Evolutionary conservation across 257 asterid genomes (phyloP), one percentile per base, ranked within the genome.

Genomic region (Eucommia ulmoides): DNA sequence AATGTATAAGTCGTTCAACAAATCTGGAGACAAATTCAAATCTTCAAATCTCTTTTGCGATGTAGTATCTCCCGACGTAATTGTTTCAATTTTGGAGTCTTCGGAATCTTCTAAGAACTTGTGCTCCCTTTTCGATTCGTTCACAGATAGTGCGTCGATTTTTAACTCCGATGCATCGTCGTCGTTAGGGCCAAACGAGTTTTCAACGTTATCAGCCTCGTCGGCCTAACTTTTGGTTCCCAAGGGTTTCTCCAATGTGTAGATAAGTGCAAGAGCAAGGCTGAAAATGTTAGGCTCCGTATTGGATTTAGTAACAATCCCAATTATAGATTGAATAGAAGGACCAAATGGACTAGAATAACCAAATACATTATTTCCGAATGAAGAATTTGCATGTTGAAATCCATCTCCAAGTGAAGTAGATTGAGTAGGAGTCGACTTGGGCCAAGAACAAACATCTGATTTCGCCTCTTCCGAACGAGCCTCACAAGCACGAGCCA

Each of bases 41-140:
- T 89, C 98, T 78, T 89, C 96, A 47, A 89, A 89, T 53, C 65
- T 74, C 76, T 71, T 76, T 0, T 86, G 96, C 1, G 94, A 83
- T 20, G 69, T 69, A 24, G 96, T 78, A 59, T 75, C 93, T 7
- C 93, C 93, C 0, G 92, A 63, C n/a, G 81, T 71, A 54, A 89
- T 78, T 33, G 88, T 68, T 76, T 78, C 63, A 49, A 82, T 76
- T 16, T 29, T 21, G 38, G 75, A 58, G 29, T 69, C 88, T 0
- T 79, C 93, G 16, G 83, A 85, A 50, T 82, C 81, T 4, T 74
- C 33, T 20, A 82, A 79, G 20, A 56, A 44, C 29, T 38, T 47
- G 18, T 52, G 35, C 24, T 50, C 55, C 38, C 5, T 53, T 5
- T 24, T 65, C 22, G 83, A 74, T 52, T 65, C 89, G 25, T 58